Conservation (phyloP, 2,329 filamentous ascomycete species). For the Apiospora malaysiana region DNA sequence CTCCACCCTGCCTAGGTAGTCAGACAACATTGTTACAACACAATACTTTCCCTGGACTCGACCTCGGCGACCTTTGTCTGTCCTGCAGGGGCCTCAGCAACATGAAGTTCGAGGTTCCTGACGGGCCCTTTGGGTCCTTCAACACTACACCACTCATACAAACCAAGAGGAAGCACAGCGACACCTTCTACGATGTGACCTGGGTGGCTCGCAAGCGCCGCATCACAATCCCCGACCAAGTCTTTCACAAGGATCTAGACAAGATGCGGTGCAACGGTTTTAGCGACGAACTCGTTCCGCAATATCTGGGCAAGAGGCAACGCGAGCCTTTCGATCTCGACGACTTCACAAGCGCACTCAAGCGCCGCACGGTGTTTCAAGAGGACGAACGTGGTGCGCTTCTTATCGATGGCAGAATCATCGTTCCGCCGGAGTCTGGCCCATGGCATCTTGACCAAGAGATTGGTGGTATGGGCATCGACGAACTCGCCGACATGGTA, state of each 20-base stretch:
- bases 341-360: not conserved
- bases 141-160: not conserved
- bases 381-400: not conserved
- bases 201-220: not conserved
- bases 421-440: not conserved
- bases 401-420: not conserved
- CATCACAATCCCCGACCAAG: not conserved
- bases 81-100: not conserved
- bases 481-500: not conserved
- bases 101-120: not conserved
- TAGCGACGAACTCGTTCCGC: too few species aligned
- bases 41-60: not conserved
- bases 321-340: not conserved
- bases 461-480: not conserved
- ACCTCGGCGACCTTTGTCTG: too few species aligned
- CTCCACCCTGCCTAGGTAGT: not conserved
- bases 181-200: not conserved
- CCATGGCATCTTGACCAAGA: not conserved
- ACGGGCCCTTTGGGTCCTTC: not conserved
- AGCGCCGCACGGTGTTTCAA: not conserved
- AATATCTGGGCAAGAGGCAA: not conserved
- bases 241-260: too few species aligned
- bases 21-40: not conserved
- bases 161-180: not conserved
- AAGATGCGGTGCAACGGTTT: not conserved